Base-by-base conservation (phyloP, 805 yeast genomes). In the Suhomyces vadensis region DNA sequence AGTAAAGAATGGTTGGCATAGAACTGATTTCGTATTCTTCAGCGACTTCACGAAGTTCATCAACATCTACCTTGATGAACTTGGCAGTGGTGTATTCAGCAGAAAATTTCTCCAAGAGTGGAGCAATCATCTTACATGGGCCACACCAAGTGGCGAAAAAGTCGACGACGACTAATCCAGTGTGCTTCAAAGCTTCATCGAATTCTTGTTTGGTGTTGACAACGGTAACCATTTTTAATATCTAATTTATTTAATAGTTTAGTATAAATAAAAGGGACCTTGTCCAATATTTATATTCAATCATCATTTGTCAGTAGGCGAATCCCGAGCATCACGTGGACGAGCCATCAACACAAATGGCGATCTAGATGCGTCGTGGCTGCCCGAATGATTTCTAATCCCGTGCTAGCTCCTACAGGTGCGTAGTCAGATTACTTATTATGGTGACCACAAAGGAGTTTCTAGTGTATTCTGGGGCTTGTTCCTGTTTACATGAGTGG, bases 81-180 rank as follows among this genome's bases (percentile, higher is more conserved):
- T 76, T 79, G 56, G 85, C 88, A 43, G 73, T 69, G 22, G 82
- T 52, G 79, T 83, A 83, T 66, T 83, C 80, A 37, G 69, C 66
- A 35, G 90, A 74, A 61, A 91, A 84, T 67, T 85, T 85, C 63
- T 91, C 96, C 57, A 92, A 73, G 73, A 88, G 74, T 57, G 99
- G 99, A 44, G 97, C 91, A 71, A 94, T 85, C 82, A 87, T 87
- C 79, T 92, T 94, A 78, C 99, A 92, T 50, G 99, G 98, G 57
- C 97, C 97, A 72, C 99, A 92, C 97, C 98, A 94, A 50, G 91
- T 82, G 58, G 98, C 98, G 64, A 81, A 91, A 76, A 92, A 94
- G 75, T 94, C 98, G 56, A 94, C 88, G 56, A 94, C 91, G 56
- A 89, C 91, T 62, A 89, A 76, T 57, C 85, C 87, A 54, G 79